phyloP scores from a whole-genome alignment of 2,329 filamentous ascomycete genomes.

The Neonectria punicea region DNA sequence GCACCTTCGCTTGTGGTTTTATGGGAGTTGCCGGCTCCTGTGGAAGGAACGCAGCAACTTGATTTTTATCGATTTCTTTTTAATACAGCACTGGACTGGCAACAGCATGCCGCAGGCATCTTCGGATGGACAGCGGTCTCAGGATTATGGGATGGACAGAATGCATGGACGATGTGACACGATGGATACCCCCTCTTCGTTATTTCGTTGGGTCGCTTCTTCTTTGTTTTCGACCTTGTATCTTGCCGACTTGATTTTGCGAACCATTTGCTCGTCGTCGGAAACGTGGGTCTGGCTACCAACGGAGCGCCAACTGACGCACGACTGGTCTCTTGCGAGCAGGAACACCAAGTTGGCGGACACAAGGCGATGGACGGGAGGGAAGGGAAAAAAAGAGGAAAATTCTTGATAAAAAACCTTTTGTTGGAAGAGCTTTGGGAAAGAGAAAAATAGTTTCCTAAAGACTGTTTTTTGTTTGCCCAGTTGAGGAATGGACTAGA shows the following conservation, averaged over 20 bases:
- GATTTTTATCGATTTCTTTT: slow-evolving; percentile 37
- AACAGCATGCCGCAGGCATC: slow-evolving; percentile 48
- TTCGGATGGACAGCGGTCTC: slow-evolving; percentile 34
- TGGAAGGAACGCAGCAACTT: neutral
- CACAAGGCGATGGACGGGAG: slow-evolving; percentile 21
- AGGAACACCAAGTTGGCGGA: slow-evolving; percentile 20
- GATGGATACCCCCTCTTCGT: slow-evolving; percentile 54
- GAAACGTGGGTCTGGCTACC: slow-evolving; percentile 42
- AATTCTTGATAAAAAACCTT: slow-evolving; percentile 30
- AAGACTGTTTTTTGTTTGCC: slow-evolving; percentile 24
- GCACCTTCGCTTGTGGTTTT: slow-evolving; percentile 31
- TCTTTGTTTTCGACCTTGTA: slow-evolving; percentile 34
- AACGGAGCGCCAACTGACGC: slow-evolving; percentile 29
- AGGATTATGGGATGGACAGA: slow-evolving; percentile 52
- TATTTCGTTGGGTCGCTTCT: slow-evolving; percentile 38
- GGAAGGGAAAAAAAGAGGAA: slow-evolving; percentile 21
- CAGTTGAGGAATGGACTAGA: slow-evolving; percentile 51
- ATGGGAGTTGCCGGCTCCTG: slow-evolving; percentile 5
- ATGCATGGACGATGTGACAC: slow-evolving; percentile 57
- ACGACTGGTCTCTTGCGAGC: slow-evolving; percentile 16
- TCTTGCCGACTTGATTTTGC: slow-evolving; percentile 35
- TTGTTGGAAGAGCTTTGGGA: slow-evolving; percentile 25
- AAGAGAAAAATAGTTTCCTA: slow-evolving; percentile 30
- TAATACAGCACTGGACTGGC: slow-evolving; percentile 54
- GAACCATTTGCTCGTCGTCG: slow-evolving; percentile 24